Percentiles rank a stretch among this genome's conserved stretches.
Conservation (phyloP, 768 basidiomycete species). For the Chalciporus pseudorubinellus region DNA sequence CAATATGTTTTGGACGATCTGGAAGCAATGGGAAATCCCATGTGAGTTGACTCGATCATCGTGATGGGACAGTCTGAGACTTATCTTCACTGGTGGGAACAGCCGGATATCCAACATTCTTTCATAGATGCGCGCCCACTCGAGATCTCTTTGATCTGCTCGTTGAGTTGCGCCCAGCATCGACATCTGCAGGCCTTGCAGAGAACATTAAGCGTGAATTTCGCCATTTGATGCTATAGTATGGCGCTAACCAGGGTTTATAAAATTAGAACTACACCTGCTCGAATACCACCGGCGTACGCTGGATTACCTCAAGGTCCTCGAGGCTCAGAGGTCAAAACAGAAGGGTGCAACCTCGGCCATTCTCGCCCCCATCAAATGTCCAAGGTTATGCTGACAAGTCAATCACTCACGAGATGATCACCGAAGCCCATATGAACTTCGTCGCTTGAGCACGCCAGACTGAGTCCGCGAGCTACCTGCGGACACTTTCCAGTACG, state of each 20-base stretch:
- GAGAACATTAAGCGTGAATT: conserved; percentile 25
- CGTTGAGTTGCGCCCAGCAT: too few relatives aligned
- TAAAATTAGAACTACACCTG: conserved; percentile 22
- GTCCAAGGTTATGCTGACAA: background rate
- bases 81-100: too few relatives aligned
- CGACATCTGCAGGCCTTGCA: conserved; percentile 18
- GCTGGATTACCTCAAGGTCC: conserved; percentile 15
- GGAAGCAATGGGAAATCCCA: conserved; percentile 22
- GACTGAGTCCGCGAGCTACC: background rate
- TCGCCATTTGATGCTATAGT: too few relatives aligned
- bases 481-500: background rate
- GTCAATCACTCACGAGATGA: conserved; percentile 18
- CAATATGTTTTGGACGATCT: conserved; percentile 14
- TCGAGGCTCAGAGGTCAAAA: background rate
- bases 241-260: background rate
- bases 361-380: conserved; percentile 3
- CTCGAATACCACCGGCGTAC: conserved; percentile 15
- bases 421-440: conserved; percentile 17
- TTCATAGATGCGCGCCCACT: conserved; percentile 19
- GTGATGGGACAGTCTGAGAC: too few relatives aligned
- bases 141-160: too few relatives aligned
- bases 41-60: too few relatives aligned
- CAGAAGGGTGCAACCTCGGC: background rate
- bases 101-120: conserved; percentile 25
- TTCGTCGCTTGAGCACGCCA: conserved; percentile 5